Conservation (phyloP, 169 alveolate species). For the Plasmodium cynomolgi region DNA sequence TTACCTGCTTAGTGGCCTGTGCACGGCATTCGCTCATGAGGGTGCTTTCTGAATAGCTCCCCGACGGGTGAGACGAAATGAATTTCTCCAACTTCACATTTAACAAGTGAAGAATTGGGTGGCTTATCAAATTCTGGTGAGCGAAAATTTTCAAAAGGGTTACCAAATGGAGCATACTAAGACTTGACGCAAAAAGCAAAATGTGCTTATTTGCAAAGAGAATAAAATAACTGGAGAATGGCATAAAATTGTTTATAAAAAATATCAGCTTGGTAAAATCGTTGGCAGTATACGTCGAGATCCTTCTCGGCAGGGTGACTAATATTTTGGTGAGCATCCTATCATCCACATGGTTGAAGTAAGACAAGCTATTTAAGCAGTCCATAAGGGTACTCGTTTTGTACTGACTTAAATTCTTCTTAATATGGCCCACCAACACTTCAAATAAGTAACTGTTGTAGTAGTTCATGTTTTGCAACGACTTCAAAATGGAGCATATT, state of each 20-base stretch:
- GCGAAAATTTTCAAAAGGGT: constrained; percentile 28
- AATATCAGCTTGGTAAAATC: constrained; percentile 37
- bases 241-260: constrained; percentile 38
- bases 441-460: constrained; percentile 40
- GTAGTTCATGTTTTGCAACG: constrained; percentile 37
- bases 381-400: constrained; percentile 33
- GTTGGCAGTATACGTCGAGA: constrained; percentile 43
- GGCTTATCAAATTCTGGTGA: constrained; percentile 27
- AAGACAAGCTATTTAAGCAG: constrained; percentile 50
- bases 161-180: constrained; percentile 32
- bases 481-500: constrained; percentile 54
- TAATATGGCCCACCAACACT: constrained; percentile 11
- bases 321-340: constrained; percentile 29
- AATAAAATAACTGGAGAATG: constrained; percentile 29
- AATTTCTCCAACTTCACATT: constrained; percentile 14
- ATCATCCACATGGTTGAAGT: constrained; percentile 36
- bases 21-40: neutral
- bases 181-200: constrained; percentile 23
- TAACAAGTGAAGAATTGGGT: constrained; percentile 39
- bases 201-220: constrained; percentile 44
- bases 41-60: neutral
- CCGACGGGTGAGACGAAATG: neutral
- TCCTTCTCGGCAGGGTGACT: constrained; percentile 40
- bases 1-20: neutral
- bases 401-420: constrained; percentile 58